Evolutionary conservation across 2,329 filamentous ascomycete genomes (phyloP).

Genomic region (Colletotrichum godetiae): DNA sequence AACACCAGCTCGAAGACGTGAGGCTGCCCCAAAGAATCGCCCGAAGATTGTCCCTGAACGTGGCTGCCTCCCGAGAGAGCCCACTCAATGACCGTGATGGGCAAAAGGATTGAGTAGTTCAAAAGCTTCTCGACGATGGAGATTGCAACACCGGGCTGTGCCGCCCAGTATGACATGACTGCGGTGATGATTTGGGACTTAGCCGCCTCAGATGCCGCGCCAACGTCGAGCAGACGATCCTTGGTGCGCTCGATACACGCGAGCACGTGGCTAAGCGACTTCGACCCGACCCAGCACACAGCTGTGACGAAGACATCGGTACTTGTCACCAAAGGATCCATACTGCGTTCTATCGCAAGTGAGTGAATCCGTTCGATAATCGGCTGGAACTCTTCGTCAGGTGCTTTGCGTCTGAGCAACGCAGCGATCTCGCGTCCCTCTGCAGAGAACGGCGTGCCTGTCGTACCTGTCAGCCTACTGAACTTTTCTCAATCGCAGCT

Average conservation of each 20-base stretch:
- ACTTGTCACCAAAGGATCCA: conserved; percentile 86
- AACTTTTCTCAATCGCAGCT: neutral
- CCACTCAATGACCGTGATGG: conserved; percentile 89
- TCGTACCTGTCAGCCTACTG: conserved; percentile 35
- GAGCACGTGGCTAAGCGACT: conserved; percentile 94
- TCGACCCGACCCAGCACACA: conserved; percentile 93
- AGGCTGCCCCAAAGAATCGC: conserved; percentile 75
- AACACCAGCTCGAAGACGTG: conserved; percentile 92
- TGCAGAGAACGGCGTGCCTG: conserved; percentile 82
- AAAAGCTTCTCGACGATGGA: conserved; percentile 96
- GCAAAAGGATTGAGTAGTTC: conserved; percentile 95
- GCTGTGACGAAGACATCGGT: conserved; percentile 95
- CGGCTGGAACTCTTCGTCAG: conserved; percentile 87
- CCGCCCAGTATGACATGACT: conserved; percentile 92
- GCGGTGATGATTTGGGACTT: conserved; percentile 89
- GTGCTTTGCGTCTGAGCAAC: conserved; percentile 84
- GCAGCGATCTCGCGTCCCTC: conserved; percentile 86
- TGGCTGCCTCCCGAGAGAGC: conserved; percentile 73
- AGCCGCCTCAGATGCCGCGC: conserved; percentile 78
- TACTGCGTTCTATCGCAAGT: conserved; percentile 75
- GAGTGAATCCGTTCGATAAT: conserved; percentile 84
- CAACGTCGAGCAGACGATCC: conserved; percentile 84
- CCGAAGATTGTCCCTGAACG: conserved; percentile 63
- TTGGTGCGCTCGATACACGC: conserved; percentile 97
- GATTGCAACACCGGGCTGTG: conserved; percentile 91